Conservation (phyloP, 768 basidiomycete species). For the Russula sp. region DNA sequence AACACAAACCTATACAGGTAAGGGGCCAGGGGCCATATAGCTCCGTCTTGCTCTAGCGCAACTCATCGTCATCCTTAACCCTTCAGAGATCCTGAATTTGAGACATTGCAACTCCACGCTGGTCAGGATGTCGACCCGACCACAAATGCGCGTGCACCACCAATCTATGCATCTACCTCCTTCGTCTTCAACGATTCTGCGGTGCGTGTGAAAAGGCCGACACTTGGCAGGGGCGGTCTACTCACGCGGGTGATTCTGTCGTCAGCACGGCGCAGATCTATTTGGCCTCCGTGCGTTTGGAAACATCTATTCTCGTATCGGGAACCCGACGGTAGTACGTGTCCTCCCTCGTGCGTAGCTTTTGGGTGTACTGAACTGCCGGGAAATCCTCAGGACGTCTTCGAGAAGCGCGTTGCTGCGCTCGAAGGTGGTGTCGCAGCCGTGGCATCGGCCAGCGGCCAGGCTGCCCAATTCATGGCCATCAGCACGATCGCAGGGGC, state of each 20-base stretch:
- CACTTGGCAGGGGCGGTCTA: neutral
- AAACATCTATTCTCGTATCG: slow-evolving; percentile 53
- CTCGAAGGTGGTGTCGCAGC: slow-evolving; percentile 77
- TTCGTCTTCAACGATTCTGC: slow-evolving; percentile 68
- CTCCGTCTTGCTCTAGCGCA: too few relatives aligned
- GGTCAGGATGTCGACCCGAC: slow-evolving; percentile 57
- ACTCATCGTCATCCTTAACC: neutral
- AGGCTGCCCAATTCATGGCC: slow-evolving; percentile 64
- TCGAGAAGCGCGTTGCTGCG: slow-evolving; percentile 71
- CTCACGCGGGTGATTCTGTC: neutral
- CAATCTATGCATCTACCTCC: slow-evolving; percentile 68
- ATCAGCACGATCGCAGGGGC: slow-evolving; percentile 39
- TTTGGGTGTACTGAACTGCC: neutral
- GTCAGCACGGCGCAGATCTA: slow-evolving; percentile 62
- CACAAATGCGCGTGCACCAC: slow-evolving; percentile 68
- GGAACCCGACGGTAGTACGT: slow-evolving; percentile 58
- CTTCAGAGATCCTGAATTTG: slow-evolving; percentile 55
- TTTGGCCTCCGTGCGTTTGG: slow-evolving; percentile 44
- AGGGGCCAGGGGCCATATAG: neutral
- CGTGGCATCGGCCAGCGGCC: slow-evolving; percentile 66
- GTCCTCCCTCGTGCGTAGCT: slow-evolving; percentile 7
- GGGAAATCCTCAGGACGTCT: slow-evolving; percentile 47
- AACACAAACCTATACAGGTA: slow-evolving; percentile 5
- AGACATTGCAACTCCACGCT: slow-evolving; percentile 74
- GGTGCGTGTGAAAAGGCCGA: slow-evolving; percentile 30